Evolutionary conservation across 768 basidiomycete species (phyloP).

Genomic region (Fibroporia radiculosa): DNA sequence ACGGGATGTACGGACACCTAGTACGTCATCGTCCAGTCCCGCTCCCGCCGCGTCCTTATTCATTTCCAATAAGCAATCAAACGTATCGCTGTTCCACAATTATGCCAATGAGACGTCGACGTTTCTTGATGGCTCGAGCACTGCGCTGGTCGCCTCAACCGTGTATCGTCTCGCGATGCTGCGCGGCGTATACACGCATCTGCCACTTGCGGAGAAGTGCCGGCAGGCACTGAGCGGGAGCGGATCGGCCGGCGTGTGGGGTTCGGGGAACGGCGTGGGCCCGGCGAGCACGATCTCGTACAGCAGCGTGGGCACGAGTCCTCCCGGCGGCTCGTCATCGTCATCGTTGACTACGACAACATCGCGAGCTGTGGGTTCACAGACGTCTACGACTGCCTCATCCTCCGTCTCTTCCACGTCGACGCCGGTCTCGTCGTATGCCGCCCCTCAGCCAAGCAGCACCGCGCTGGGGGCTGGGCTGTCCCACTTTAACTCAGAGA

Average conservation of each 20-base stretch:
- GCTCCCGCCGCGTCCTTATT: not conserved
- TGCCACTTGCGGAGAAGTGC: conserved; percentile 51
- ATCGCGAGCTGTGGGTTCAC: conserved; percentile 13
- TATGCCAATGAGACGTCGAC: conserved; percentile 53
- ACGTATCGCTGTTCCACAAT: conserved; percentile 54
- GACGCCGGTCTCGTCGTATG: conserved; percentile 1
- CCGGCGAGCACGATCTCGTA: conserved; percentile 1
- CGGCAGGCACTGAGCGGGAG: conserved; percentile 31
- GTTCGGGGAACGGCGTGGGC: conserved; percentile 2
- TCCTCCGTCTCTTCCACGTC: not conserved
- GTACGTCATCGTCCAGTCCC: conserved; percentile 30
- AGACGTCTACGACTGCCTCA: conserved; percentile 4
- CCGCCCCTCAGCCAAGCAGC: conserved; percentile 8
- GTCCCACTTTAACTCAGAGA: conserved; percentile 45
- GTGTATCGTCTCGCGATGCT: conserved; percentile 68
- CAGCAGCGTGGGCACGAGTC: conserved; percentile 7
- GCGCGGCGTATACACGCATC: conserved; percentile 35
- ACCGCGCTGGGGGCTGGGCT: conserved; percentile 13
- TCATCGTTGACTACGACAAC: not conserved
- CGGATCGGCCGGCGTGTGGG: not conserved
- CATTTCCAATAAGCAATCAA: conserved; percentile 27
- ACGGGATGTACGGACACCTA: conserved; percentile 55
- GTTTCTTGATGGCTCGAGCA: conserved; percentile 69
- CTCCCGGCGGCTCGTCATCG: conserved; percentile 1
- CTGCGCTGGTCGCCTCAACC: conserved; percentile 67